These are phyloP conservation scores for Prunella vulgaris DNA, from an alignment of 257 asterid genomes.

Conservation along the genomic window DNA sequence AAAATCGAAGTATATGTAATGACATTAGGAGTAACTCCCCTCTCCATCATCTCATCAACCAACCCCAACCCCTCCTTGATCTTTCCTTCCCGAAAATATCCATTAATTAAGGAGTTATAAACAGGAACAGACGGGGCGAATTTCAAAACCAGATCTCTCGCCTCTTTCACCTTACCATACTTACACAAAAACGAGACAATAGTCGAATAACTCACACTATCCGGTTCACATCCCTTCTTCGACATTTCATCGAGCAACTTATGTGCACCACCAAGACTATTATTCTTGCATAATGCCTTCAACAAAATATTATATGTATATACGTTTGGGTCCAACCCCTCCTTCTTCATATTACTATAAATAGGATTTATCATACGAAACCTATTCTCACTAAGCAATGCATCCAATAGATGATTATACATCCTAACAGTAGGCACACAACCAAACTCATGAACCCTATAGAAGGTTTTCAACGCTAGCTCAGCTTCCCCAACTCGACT, in stretches of 20 bases:
- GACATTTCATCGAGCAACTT: conserved; percentile 87
- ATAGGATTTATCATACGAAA: conserved; percentile 70
- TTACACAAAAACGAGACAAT: conserved; percentile 70
- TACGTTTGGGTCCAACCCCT: conserved; percentile 81
- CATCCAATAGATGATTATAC: conserved; percentile 78
- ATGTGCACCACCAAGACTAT: conserved; percentile 58
- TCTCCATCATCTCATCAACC: conserved; percentile 54
- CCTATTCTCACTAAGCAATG: conserved; percentile 71
- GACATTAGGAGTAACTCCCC: conserved; percentile 58
- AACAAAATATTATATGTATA: conserved; percentile 76
- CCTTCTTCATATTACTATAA: conserved; percentile 77
- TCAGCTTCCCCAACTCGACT: conserved; percentile 46
- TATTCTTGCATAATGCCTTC: conserved; percentile 82
- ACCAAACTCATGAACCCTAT: conserved; percentile 72
- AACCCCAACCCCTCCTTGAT: conserved; percentile 46
- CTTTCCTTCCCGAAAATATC: conserved; percentile 50
- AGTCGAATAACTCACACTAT: conserved; percentile 78
- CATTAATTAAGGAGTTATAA: conserved; percentile 67
- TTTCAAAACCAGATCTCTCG: conserved; percentile 49
- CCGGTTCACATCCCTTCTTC: conserved; percentile 73
- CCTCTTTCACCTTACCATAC: conserved; percentile 54
- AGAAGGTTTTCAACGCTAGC: conserved; percentile 70
- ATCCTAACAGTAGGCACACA: conserved; percentile 75
- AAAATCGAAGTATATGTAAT: conserved; percentile 53
- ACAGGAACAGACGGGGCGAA: conserved; percentile 48